These are phyloP conservation scores for Lasiosphaeria ovina DNA, from an alignment of 495 filamentous ascomycete species.

Conservation along the genomic window DNA sequence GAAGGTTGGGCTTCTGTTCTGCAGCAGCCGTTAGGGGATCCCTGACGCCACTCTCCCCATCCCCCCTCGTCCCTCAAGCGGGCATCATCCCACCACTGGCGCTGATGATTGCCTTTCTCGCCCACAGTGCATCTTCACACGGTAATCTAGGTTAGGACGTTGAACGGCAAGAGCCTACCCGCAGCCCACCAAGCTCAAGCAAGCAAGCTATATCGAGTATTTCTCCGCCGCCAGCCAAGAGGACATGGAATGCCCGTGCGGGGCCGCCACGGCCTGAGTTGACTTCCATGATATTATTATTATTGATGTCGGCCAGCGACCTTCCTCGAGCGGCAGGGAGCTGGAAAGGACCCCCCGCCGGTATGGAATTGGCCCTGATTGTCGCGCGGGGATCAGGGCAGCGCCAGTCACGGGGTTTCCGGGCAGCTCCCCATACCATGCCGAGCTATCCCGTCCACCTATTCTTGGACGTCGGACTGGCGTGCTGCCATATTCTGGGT, in stretches of 20 bases:
- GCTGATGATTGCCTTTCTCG: too few species aligned
- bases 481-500: conserved; percentile 13
- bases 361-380: conserved; percentile 6
- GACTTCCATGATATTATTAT: too few species aligned
- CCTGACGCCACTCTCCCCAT: not conserved
- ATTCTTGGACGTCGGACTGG: conserved; percentile 9
- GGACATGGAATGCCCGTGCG: not conserved
- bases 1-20: conserved; percentile 10
- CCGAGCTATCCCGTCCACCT: conserved; percentile 7
- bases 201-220: not conserved
- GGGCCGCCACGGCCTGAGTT: not conserved
- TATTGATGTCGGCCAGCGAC: not conserved
- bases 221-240: not conserved
- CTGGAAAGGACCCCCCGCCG: conserved; percentile 11
- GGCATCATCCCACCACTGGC: too few species aligned
- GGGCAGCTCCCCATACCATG: not conserved
- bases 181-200: not conserved
- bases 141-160: not conserved
- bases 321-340: conserved; percentile 1
- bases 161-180: not conserved
- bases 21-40: conserved; percentile 12
- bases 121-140: not conserved
- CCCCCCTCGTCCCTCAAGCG: too few species aligned
- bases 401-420: conserved; percentile 5
- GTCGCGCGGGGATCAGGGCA: not conserved